Base-by-base conservation (phyloP, 1,139 yeast genomes). In the Lodderomyces parapsilosis region DNA sequence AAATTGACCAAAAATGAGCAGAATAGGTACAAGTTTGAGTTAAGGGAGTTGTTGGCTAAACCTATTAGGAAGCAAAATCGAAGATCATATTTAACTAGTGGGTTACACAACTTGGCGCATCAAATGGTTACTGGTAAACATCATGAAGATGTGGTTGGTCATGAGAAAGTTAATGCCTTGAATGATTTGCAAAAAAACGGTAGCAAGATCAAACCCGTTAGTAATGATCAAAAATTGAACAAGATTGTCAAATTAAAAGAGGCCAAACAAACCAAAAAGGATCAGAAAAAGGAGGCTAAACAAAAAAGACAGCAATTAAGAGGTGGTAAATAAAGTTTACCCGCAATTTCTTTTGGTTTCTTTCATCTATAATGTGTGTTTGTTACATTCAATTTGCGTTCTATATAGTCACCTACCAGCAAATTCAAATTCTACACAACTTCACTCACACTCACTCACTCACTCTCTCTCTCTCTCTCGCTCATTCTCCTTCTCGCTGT, bases 21-120 rank as follows among this genome's bases (percentile, higher is more conserved):
- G 18, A 73, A 71, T 46, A 62, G 55, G 5, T 61, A 81, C 53
- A 74, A 81, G 44, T 76, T 66, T 40, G 80, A 88, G 56, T 71
- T 93, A 47, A 75, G 70, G 43, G 71, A 69, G 27, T 63, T 86
- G 43, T 67, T 94, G 46, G 60, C 64, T 4, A 66, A 64, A 40
- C 86, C 88, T 1, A 71, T 93, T 18, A 74, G 89, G 53, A 83
- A 82, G 54, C 86, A 87, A 48, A 66, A 77, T 37, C 74, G 93
- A 63, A 74, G 83, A 57, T 81, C 85, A 39, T 93, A 91, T 60
- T 69, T 93, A 47, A 90, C 98, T 6, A 84, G 91, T 55, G 99
- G 99, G 0, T 64, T 84, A 33, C 76, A 78, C 37, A 91, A 91
- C 57, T 68, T 91, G 53, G 99, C 99, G 1, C 96, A 90, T 59